phyloP scores from a whole-genome alignment of 345 rosid genomes.

The Carallia pectinifolia region DNA sequence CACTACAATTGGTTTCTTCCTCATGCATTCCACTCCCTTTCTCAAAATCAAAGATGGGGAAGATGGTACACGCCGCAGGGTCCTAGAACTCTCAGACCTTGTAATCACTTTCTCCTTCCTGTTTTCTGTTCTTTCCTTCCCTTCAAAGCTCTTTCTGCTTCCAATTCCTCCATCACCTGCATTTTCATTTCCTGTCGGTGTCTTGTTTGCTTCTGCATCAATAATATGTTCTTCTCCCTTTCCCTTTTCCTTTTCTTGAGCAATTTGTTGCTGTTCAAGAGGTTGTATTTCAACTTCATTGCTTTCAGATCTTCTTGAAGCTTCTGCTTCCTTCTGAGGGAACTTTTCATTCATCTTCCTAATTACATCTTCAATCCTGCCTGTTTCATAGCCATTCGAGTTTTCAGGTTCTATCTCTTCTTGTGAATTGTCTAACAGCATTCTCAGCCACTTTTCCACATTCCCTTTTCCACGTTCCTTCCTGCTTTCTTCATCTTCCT shows the following conservation, averaged over 20 bases:
- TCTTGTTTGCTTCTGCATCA: slow-evolving; percentile 19
- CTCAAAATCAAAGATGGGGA: slow-evolving; percentile 84
- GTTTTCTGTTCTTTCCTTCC: slow-evolving; percentile 42
- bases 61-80: slow-evolving; percentile 74
- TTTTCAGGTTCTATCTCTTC: slow-evolving; percentile 40
- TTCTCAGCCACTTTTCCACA: slow-evolving; percentile 88
- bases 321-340: slow-evolving; percentile 44
- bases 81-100: slow-evolving; percentile 87
- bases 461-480: slow-evolving; percentile 84
- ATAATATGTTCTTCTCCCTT: slow-evolving; percentile 23
- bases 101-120: slow-evolving; percentile 43
- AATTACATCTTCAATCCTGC: slow-evolving; percentile 51
- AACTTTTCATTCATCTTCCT: slow-evolving; percentile 50
- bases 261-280: slow-evolving; percentile 19
- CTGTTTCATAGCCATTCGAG: slow-evolving; percentile 23
- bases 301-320: background rate
- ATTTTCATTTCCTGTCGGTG: background rate
- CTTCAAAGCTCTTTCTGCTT: slow-evolving; percentile 31
- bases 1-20: slow-evolving; percentile 65
- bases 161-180: slow-evolving; percentile 14
- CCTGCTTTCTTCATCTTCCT: slow-evolving; percentile 78
- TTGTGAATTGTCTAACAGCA: slow-evolving; percentile 57
- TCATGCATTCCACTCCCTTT: slow-evolving; percentile 83
- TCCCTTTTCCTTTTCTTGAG: slow-evolving; percentile 15
- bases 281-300: slow-evolving; percentile 9